Conservation (phyloP, 2,329 filamentous ascomycete species). For the Didymella arachidicola region DNA sequence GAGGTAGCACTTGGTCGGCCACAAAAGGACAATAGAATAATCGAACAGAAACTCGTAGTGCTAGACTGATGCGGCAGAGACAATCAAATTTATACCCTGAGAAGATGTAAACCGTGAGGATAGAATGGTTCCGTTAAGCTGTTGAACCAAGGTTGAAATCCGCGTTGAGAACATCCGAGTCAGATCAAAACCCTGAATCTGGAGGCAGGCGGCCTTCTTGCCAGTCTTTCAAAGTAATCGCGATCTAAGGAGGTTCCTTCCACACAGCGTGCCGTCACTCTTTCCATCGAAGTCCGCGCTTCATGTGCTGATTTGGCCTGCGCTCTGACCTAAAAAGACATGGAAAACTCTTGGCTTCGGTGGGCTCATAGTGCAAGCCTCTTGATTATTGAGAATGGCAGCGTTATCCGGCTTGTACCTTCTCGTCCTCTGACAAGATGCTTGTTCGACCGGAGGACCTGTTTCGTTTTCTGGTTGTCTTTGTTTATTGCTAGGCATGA, state of each 20-base stretch:
- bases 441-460: too few species aligned
- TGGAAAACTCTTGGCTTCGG: too few species aligned
- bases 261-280: too few species aligned
- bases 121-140: neutral
- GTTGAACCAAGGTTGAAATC: neutral
- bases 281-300: too few species aligned
- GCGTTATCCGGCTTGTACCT: too few species aligned
- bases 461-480: too few species aligned
- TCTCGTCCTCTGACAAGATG: too few species aligned
- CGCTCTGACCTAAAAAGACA: too few species aligned
- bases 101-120: neutral
- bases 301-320: too few species aligned
- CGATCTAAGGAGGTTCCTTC: neutral
- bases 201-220: neutral
- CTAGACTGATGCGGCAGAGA: neutral
- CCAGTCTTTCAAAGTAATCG: neutral
- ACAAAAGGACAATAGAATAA: neutral
- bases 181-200: neutral
- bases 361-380: too few species aligned
- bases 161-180: neutral
- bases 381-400: too few species aligned
- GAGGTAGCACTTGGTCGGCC: neutral
- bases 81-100: neutral
- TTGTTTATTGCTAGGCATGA: too few species aligned
- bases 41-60: neutral